Evolutionary conservation across 1,284 basidiomycete genomes (phyloP).

Genomic region (Tremellales sp.): DNA sequence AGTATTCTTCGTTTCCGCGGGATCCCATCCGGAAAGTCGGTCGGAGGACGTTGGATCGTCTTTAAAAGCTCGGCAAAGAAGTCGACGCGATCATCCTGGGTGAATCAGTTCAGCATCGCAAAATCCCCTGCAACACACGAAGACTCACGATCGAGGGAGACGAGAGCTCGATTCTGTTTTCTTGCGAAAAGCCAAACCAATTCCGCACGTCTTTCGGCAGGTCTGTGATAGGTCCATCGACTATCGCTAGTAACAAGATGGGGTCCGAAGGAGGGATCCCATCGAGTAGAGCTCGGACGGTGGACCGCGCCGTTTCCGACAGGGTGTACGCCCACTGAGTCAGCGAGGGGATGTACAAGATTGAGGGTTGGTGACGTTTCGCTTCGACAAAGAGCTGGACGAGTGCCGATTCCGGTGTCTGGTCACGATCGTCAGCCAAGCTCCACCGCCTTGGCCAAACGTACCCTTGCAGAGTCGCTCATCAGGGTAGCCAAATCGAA

Average conservation of each 20-base stretch:
- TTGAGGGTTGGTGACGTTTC: conserved; percentile 92
- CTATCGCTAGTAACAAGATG: conserved; percentile 81
- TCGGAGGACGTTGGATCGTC: conserved; percentile 70
- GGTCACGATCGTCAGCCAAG: neutral
- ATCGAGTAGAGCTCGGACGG: conserved; percentile 85
- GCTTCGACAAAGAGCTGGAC: conserved; percentile 98
- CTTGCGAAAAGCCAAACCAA: conserved; percentile 83
- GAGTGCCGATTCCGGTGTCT: conserved; percentile 88
- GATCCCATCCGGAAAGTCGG: conserved; percentile 85
- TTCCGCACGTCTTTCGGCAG: conserved; percentile 77
- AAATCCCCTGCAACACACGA: too few relatives aligned
- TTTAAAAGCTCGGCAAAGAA: conserved; percentile 76
- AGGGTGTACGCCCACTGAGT: conserved; percentile 81
- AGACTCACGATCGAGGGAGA: conserved; percentile 51
- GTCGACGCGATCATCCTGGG: conserved; percentile 57
- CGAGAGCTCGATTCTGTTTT: conserved; percentile 66
- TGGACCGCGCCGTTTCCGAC: conserved; percentile 76
- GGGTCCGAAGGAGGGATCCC: conserved; percentile 86
- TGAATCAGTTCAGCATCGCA: neutral
- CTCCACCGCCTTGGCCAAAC: conserved; percentile 12
- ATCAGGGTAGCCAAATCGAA: conserved; percentile 86
- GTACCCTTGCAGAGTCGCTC: conserved; percentile 81
- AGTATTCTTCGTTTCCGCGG: conserved; percentile 77
- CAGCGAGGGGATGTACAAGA: conserved; percentile 90
- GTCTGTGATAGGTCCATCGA: conserved; percentile 68